A percentile compares a stretch with the other conserved stretches of the same genome.
Evolutionary conservation across 2,329 filamentous ascomycete genomes (phyloP).

Genomic region (Mollisia scopiformis): DNA sequence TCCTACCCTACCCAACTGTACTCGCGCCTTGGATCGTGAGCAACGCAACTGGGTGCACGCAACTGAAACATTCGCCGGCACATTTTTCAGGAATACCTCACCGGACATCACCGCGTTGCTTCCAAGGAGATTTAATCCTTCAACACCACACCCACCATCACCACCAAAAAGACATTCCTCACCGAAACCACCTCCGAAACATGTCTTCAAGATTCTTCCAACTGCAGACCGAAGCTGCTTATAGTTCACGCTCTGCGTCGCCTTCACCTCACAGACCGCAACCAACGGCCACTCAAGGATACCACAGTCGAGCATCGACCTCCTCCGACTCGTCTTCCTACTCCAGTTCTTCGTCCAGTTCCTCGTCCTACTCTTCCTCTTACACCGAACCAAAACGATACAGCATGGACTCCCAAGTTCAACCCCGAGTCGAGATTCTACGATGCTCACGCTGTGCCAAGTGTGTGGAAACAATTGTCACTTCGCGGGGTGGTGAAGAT

Average conservation of each 20-base stretch:
- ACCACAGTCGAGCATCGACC: conserved; percentile 17
- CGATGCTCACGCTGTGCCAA: conserved; percentile 66
- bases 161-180: background rate
- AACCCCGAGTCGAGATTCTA: conserved; percentile 54
- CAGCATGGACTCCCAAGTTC: conserved; percentile 20
- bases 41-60: too few species aligned
- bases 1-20: background rate
- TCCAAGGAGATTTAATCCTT: too few species aligned
- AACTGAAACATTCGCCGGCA: background rate
- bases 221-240: conserved; percentile 13
- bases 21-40: background rate
- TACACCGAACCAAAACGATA: conserved; percentile 12
- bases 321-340: conserved; percentile 29
- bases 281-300: conserved; percentile 10
- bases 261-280: conserved; percentile 15
- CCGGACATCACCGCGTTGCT: too few species aligned
- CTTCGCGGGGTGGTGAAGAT: conserved; percentile 47
- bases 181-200: background rate
- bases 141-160: background rate
- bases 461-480: conserved; percentile 60
- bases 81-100: background rate
- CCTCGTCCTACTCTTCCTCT: conserved; percentile 24
- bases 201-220: conserved; percentile 20
- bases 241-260: conserved; percentile 3
- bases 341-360: conserved; percentile 21